These are phyloP conservation scores for Solanum sparsipilum DNA, from an alignment of 257 asterid genomes.

Conservation along the genomic window DNA sequence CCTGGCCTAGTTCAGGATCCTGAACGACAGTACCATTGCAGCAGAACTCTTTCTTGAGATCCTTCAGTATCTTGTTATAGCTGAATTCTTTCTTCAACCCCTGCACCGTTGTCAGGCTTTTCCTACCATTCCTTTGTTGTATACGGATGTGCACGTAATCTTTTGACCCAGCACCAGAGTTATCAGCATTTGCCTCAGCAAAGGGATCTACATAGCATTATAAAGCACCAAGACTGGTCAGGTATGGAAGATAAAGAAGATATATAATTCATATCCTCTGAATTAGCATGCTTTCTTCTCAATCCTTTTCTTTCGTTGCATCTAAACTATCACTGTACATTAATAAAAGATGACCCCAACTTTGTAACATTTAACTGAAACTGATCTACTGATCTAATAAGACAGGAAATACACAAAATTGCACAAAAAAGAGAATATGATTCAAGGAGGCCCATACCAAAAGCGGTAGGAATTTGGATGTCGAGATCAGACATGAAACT, in stretches of 20 bases:
- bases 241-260: no score
- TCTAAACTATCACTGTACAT: background rate
- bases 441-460: conserved; percentile 21
- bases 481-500: conserved; percentile 63
- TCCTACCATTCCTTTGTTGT: conserved; percentile 66
- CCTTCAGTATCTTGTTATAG: conserved; percentile 61
- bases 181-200: conserved; percentile 72
- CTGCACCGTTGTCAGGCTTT: conserved; percentile 68
- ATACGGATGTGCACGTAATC: conserved; percentile 60
- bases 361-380: background rate
- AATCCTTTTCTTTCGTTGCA: background rate
- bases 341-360: background rate
- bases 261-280: background rate
- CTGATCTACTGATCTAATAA: background rate
- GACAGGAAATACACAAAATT: background rate
- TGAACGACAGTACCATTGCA: conserved; percentile 94
- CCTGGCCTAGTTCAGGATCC: conserved; percentile 91
- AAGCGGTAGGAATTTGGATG: conserved; percentile 40
- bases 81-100: conserved; percentile 62
- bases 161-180: conserved; percentile 60
- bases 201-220: conserved; percentile 34
- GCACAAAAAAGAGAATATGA: background rate
- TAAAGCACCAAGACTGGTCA: background rate
- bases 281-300: background rate
- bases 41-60: conserved; percentile 83